A percentile compares a stretch with the other conserved stretches of the same genome.
phyloP scores from a whole-genome alignment of 768 basidiomycete species.

The Tylopilus sp. region DNA sequence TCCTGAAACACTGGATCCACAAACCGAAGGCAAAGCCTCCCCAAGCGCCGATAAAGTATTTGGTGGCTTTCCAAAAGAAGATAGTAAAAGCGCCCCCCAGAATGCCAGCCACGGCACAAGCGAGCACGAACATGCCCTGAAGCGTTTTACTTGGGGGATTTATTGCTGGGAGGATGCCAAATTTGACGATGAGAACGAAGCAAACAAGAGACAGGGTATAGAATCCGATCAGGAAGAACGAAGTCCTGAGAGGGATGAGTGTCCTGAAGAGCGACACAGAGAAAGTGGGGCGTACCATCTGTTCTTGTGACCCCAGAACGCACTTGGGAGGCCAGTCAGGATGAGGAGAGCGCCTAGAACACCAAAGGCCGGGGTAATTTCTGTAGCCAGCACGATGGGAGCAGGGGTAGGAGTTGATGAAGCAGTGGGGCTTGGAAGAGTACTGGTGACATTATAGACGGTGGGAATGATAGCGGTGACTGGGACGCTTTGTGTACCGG shows the following conservation, averaged over 20 bases:
- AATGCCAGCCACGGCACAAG: conserved; percentile 73
- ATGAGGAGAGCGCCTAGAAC: conserved; percentile 87
- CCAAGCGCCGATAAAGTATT: conserved; percentile 65
- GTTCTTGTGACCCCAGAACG: conserved; percentile 94
- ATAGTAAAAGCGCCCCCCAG: conserved; percentile 83
- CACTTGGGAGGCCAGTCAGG: conserved; percentile 83
- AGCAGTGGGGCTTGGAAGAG: conserved; percentile 46
- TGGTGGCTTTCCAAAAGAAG: conserved; percentile 90
- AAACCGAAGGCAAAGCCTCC: conserved; percentile 80
- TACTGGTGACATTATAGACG: conserved; percentile 58
- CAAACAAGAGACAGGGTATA: conserved; percentile 86
- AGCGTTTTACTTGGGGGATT: conserved; percentile 76
- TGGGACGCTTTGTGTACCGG: conserved; percentile 46
- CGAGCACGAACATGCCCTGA: conserved; percentile 87
- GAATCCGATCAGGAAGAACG: conserved; percentile 90
- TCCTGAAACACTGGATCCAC: conserved; percentile 82
- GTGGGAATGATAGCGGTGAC: conserved; percentile 57
- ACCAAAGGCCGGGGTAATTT: conserved; percentile 83
- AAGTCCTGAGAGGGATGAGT: conserved; percentile 57
- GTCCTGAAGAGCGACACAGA: background rate
- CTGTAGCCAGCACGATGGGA: conserved; percentile 50
- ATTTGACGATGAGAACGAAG: conserved; percentile 82
- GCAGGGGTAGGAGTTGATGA: conserved; percentile 40
- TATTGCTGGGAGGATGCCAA: conserved; percentile 80
- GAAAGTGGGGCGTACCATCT: conserved; percentile 60